Conservation (phyloP, 176 grass and related monocot species). For the Oryza punctata region DNA sequence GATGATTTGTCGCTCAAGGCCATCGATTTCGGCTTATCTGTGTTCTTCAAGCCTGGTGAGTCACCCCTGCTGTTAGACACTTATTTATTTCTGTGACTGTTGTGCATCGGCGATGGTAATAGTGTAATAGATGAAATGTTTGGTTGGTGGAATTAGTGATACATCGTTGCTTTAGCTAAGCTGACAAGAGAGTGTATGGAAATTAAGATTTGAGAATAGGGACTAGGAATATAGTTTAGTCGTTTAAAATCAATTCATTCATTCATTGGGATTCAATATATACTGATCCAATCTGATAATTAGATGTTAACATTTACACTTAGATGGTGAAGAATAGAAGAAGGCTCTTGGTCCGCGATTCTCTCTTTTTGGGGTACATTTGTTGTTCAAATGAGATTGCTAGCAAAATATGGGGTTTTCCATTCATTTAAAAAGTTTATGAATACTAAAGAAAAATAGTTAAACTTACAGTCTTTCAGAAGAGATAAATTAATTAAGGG, state of each 20-base stretch:
- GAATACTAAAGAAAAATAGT: neutral
- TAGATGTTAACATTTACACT: neutral
- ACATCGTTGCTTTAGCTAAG: neutral
- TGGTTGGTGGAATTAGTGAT: neutral
- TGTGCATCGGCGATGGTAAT: neutral
- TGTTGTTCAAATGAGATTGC: neutral
- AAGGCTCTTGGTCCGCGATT: neutral
- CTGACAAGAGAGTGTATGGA: neutral
- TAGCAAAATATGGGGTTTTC: neutral
- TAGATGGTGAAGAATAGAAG: neutral
- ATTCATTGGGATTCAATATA: neutral
- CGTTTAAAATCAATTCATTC: neutral
- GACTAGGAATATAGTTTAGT: neutral
- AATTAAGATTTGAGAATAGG: neutral
- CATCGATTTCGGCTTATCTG: slow-evolving; percentile 97
- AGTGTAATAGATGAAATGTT: neutral
- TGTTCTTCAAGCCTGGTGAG: slow-evolving; percentile 97
- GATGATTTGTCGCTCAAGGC: slow-evolving; percentile 87
- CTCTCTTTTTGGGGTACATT: neutral
- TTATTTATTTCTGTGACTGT: neutral
- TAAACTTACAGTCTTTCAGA: neutral
- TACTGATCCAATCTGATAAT: neutral
- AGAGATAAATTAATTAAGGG: neutral
- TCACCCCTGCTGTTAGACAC: neutral
- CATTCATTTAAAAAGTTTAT: neutral